These are phyloP conservation scores for Suillus tomentosus DNA, from an alignment of 768 basidiomycete species.

Conservation along the genomic window DNA sequence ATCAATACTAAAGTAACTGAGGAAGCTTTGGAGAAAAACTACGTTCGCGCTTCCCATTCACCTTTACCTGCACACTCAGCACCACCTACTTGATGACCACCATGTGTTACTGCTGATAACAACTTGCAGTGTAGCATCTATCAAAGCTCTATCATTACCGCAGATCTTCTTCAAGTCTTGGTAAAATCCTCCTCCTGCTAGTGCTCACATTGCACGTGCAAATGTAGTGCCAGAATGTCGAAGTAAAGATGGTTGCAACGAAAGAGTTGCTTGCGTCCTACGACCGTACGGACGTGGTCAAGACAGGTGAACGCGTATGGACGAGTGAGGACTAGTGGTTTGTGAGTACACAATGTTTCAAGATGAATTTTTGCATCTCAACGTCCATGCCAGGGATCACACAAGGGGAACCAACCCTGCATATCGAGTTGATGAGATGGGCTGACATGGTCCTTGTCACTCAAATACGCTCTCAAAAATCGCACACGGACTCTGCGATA, in stretches of 20 bases:
- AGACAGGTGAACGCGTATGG: conserved; percentile 71
- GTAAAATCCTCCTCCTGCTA: background rate
- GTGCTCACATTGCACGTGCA: background rate
- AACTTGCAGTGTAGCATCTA: conserved; percentile 93
- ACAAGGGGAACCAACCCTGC: conserved; percentile 89
- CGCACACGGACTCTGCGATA: conserved; percentile 86
- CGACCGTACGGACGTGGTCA: conserved; percentile 50
- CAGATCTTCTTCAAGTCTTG: conserved; percentile 62
- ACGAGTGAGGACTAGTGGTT: conserved; percentile 92
- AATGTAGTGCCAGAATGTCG: conserved; percentile 70
- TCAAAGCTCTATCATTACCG: conserved; percentile 89
- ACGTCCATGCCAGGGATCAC: conserved; percentile 52
- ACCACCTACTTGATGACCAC: conserved; percentile 10
- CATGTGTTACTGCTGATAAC: conserved; percentile 79
- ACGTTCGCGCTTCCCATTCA: no score
- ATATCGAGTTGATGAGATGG: conserved; percentile 94
- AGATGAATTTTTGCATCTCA: background rate
- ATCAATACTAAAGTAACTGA: no score
- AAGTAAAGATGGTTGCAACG: conserved; percentile 83
- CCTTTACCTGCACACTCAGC: no score
- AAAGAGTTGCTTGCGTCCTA: conserved; percentile 80
- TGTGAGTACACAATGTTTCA: conserved; percentile 47
- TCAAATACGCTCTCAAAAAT: conserved; percentile 95
- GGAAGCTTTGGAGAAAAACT: no score
- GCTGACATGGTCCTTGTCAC: conserved; percentile 94